Conservation (phyloP, 805 yeast genomes). For the Torulaspora microellipsoides region DNA sequence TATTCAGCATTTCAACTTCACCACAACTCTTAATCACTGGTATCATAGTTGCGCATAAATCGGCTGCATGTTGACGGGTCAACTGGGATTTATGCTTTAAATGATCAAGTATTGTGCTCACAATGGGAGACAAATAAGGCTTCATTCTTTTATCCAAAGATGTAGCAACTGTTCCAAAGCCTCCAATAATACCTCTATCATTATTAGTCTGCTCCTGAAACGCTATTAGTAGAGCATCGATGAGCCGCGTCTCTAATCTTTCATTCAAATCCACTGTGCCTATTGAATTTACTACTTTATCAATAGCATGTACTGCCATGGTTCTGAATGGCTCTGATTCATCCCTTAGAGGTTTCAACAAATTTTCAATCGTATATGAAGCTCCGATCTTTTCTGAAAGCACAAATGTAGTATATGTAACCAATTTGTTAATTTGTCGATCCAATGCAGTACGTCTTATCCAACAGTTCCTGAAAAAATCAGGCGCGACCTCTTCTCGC, state of each 20-base stretch:
- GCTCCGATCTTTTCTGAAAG: slow-evolving; percentile 68
- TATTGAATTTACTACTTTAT: slow-evolving; percentile 45
- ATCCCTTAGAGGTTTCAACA: slow-evolving; percentile 64
- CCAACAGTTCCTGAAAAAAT: slow-evolving; percentile 75
- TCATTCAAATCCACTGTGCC: slow-evolving; percentile 61
- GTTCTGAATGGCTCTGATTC: slow-evolving; percentile 74
- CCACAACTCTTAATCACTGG: slow-evolving; percentile 62
- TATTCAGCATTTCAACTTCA: slow-evolving; percentile 57
- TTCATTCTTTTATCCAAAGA: slow-evolving; percentile 60
- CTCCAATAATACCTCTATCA: slow-evolving; percentile 52
- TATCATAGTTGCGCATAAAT: slow-evolving; percentile 61
- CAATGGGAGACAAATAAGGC: slow-evolving; percentile 68
- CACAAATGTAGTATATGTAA: slow-evolving; percentile 66
- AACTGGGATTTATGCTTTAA: slow-evolving; percentile 66
- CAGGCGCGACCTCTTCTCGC: slow-evolving; percentile 48
- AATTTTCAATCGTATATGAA: slow-evolving; percentile 50
- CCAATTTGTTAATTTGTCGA: slow-evolving; percentile 49
- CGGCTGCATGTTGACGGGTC: slow-evolving; percentile 81
- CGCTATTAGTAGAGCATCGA: slow-evolving; percentile 77
- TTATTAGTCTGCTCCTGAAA: slow-evolving; percentile 71
- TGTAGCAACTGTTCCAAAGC: slow-evolving; percentile 58
- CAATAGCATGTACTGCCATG: slow-evolving; percentile 72
- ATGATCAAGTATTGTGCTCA: slow-evolving; percentile 67
- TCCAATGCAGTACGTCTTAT: slow-evolving; percentile 74
- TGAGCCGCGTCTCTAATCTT: slow-evolving; percentile 56